Conservation (phyloP, 495 filamentous ascomycete genomes). For the Penicillium cinerascens region DNA sequence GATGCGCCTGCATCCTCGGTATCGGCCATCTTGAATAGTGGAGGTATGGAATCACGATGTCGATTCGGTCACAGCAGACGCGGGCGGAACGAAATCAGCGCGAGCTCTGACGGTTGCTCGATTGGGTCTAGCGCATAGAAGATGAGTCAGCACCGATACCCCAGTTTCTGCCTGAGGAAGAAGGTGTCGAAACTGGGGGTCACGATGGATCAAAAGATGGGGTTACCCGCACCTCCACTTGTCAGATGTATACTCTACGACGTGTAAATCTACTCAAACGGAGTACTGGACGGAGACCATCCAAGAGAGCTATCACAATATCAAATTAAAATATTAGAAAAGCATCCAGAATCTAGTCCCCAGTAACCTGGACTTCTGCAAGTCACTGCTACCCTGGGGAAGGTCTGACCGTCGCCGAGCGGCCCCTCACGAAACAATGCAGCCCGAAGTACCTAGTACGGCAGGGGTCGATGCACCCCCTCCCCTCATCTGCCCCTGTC, state of each 20-base stretch:
- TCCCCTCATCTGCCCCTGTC: conserved; percentile 1
- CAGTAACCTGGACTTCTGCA: background rate
- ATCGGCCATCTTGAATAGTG: conserved; percentile 60
- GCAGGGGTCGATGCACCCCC: conserved; percentile 20
- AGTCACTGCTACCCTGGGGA: conserved; percentile 6
- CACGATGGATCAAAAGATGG: background rate
- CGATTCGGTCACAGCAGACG: background rate
- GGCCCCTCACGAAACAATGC: conserved; percentile 1
- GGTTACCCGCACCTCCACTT: conserved; percentile 1
- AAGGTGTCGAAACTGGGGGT: conserved; percentile 2
- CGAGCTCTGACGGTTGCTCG: conserved; percentile 16
- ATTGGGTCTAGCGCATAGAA: conserved; percentile 14
- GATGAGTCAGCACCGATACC: conserved; percentile 24
- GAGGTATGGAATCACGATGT: conserved; percentile 1
- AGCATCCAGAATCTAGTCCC: background rate
- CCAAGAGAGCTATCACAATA: background rate
- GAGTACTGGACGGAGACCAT: background rate
- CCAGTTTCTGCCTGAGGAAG: conserved; percentile 10
- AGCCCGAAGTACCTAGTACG: conserved; percentile 10
- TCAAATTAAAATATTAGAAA: background rate
- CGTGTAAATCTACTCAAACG: background rate
- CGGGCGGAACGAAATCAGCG: conserved; percentile 12
- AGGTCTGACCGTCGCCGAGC: conserved; percentile 2
- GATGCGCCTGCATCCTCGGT: conserved; percentile 60
- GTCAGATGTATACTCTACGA: background rate